Evolutionary conservation across 129 eudicot species (phyloP).

Genomic region (Saposhnikovia divaricata): DNA sequence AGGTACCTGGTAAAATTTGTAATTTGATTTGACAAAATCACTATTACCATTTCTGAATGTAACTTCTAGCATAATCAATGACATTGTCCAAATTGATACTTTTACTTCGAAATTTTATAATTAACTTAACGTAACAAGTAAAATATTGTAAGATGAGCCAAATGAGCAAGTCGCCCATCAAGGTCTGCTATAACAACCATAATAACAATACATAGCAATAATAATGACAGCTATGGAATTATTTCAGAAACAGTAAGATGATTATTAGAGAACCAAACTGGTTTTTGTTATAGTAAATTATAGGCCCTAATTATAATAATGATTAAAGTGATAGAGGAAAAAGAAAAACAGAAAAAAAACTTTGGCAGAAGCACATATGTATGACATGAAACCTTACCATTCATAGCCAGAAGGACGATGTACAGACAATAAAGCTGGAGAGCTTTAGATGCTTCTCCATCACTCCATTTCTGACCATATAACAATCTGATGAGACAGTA

Average conservation of each 20-base stretch:
- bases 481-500: slow-evolving; percentile 80
- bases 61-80: neutral
- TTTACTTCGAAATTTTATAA: neutral
- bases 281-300: neutral
- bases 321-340: neutral
- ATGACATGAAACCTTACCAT: slow-evolving; percentile 37
- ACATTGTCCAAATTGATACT: neutral
- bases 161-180: neutral
- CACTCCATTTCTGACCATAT: slow-evolving; percentile 96
- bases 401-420: slow-evolving; percentile 74
- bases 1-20: neutral
- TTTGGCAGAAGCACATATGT: neutral
- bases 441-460: slow-evolving; percentile 90
- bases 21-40: neutral
- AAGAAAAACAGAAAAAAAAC: neutral
- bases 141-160: neutral
- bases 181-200: neutral
- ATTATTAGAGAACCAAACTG: neutral
- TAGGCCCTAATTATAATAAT: neutral
- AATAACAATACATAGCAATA: neutral
- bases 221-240: neutral
- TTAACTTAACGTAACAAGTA: neutral
- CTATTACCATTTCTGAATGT: too few species aligned
- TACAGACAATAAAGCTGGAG: slow-evolving; percentile 72
- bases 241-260: neutral